Evolutionary conservation across 1,284 basidiomycete species (phyloP).

Genomic region (Cryptococcus amylolentus): DNA sequence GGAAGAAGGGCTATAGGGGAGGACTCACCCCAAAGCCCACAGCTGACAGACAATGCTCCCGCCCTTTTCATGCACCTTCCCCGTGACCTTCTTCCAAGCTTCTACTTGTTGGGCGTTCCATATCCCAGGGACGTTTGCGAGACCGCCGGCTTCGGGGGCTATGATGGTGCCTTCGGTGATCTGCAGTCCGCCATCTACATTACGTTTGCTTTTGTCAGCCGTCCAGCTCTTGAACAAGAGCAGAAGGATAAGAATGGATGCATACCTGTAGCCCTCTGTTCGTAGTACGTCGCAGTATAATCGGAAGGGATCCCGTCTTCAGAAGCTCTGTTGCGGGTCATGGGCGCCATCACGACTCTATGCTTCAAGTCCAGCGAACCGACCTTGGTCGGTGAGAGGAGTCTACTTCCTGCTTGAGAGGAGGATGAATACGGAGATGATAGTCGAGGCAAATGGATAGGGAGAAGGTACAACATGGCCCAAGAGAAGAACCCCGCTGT

Average conservation of each 20-base stretch:
- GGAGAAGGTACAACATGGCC: no score
- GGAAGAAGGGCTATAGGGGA: neutral
- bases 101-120: constrained; percentile 21
- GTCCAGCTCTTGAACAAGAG: no score
- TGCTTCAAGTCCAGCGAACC: constrained; percentile 33
- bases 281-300: constrained; percentile 36
- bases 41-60: constrained; percentile 54
- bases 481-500: no score
- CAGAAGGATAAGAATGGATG: neutral
- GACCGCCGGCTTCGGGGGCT: constrained; percentile 13
- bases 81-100: constrained; percentile 43
- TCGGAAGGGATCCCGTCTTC: constrained; percentile 21
- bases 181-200: constrained; percentile 30
- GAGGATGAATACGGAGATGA: no score
- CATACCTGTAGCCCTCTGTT: constrained; percentile 33
- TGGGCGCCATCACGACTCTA: constrained; percentile 44
- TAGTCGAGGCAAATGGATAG: no score
- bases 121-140: constrained; percentile 15
- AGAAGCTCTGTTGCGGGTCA: constrained; percentile 38
- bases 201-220: neutral
- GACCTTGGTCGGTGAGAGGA: constrained; percentile 9
- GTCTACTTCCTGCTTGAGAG: no score
- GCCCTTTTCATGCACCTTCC: constrained; percentile 51
- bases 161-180: constrained; percentile 34
- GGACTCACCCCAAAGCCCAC: constrained; percentile 51